A percentile compares a stretch with the other conserved stretches of the same genome.
Conservation (phyloP, 768 basidiomycete genomes). For the Lyophyllum atratum region DNA sequence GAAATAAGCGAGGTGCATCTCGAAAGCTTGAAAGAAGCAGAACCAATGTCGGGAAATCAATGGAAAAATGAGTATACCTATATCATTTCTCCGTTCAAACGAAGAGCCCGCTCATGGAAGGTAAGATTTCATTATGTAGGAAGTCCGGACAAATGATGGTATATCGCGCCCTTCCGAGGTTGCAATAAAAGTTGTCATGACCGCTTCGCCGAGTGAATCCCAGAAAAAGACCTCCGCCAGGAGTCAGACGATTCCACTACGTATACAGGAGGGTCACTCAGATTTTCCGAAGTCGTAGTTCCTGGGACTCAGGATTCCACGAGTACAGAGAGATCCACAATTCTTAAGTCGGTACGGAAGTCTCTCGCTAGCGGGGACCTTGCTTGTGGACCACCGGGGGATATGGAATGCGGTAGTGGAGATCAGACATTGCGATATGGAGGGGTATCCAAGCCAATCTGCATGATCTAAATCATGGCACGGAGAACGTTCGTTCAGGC, state of each 20-base stretch:
- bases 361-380: too few species aligned
- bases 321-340: not conserved
- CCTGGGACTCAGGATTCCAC: not conserved
- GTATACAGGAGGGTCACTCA: not conserved
- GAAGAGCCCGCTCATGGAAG: not conserved
- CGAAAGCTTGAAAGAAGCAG: not conserved
- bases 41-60: not conserved
- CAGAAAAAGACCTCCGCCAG: not conserved
- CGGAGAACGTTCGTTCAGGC: too few species aligned
- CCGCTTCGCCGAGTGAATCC: not conserved
- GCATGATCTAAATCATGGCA: too few species aligned
- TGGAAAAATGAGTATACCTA: not conserved
- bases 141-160: not conserved
- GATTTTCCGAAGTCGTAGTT: not conserved
- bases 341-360: too few species aligned
- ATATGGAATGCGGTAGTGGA: too few species aligned
- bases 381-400: too few species aligned
- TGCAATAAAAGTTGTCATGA: not conserved
- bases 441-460: too few species aligned
- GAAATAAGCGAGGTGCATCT: not conserved
- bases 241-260: not conserved
- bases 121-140: not conserved
- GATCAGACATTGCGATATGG: too few species aligned
- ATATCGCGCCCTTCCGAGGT: not conserved
- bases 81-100: not conserved